Evolutionary conservation across 2,329 filamentous ascomycete genomes (phyloP), one percentile per base, ranked within the genome.

Genomic region (Penicillium decumbens): DNA sequence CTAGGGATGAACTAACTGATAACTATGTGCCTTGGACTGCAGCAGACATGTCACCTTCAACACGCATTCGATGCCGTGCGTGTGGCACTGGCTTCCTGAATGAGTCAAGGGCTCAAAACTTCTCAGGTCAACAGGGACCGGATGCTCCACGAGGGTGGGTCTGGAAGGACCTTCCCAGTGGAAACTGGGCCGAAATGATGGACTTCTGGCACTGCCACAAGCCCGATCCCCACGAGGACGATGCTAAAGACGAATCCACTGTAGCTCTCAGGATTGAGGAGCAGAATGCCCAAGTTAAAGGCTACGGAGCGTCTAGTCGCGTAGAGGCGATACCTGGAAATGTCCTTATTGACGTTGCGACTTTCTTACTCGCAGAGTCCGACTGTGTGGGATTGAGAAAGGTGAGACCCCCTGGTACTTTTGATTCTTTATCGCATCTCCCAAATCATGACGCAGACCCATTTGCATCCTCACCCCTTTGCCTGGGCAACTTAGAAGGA

Each of bases 181-280:
- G 95, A 61, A 92, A 95, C 64, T 98, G 93, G 93, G 95, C 93
- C 0, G 93, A 98, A 73, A 95, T 98, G 91, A 98, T 98, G 93
- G 95, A 98, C 69, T 95, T 98, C 60, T 98, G 93, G 93, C 95
- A 98, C 70, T 98, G 93, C 64, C 93, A 98, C 70, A 97, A 97
- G 70, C 93, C 95, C 1, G 75, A 79, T 53, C 60, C 76, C 24
- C 71, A 78, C 27, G 61, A 66, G 9, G 68, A 75, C 41, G 64
- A 68, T 10, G 70, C 75, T 37, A 59, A 76, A 44, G 65, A 76
- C 9, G 61, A 65, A n/a, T 66, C 75, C 43, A 62, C 62, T 6
- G 54, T 66, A 35, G 57, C 63, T 29, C 57, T 56, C 2, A 45
- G 53, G 40, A 51, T 66, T 30, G 64, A 78, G 20, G 72, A 79